Conservation (phyloP, 2,329 filamentous ascomycete genomes). For the Ceratocystis cubensis region DNA sequence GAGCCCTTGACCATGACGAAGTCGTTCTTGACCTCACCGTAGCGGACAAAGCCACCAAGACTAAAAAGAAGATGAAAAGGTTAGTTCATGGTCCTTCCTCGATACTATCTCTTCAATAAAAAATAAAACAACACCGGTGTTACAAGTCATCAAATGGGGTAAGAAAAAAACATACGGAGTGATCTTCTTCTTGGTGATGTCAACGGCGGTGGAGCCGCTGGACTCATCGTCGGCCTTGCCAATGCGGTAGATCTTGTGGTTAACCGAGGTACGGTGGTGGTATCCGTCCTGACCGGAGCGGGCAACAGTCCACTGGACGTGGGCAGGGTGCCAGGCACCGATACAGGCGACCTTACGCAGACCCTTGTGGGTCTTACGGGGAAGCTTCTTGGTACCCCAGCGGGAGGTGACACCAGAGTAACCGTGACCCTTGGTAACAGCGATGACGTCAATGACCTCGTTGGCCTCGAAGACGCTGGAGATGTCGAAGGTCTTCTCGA, state of each 20-base stretch:
- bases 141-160: not conserved
- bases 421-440: conserved; percentile 99
- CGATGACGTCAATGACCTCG: conserved; percentile 96
- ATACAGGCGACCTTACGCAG: conserved; percentile 99
- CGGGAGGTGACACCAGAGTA: conserved; percentile 93
- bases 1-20: conserved; percentile 96
- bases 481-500: conserved; percentile 97
- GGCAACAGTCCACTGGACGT: conserved; percentile 99
- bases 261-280: conserved; percentile 99
- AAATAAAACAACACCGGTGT: too few relatives aligned
- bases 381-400: conserved; percentile 99
- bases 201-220: conserved; percentile 88
- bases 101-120: too few relatives aligned
- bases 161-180: conserved; percentile 67
- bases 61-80: conserved; percentile 35
- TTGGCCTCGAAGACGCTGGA: conserved; percentile 96
- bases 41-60: conserved; percentile 97
- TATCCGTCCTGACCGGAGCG: conserved; percentile 99
- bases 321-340: conserved; percentile 98
- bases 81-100: conserved; percentile 27
- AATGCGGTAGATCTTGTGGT: conserved; percentile 99
- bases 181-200: conserved; percentile 98
- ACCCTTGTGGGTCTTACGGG: conserved; percentile 99
- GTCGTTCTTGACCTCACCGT: conserved; percentile 99
- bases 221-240: conserved; percentile 83